phyloP scores from a whole-genome alignment of 2,329 filamentous ascomycete species.

The Pseudogymnoascus sp. region DNA sequence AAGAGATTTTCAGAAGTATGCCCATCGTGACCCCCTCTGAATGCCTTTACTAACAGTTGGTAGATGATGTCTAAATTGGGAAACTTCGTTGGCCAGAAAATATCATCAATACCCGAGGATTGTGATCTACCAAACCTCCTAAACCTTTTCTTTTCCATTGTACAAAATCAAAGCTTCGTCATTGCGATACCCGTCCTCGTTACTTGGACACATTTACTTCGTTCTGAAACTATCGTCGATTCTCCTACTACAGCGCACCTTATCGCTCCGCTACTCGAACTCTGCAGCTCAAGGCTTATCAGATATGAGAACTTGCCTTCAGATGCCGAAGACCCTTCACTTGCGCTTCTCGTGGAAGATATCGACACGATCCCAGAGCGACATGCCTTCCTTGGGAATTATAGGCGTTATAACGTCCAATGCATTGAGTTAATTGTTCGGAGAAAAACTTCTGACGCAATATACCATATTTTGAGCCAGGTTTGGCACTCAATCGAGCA shows the following conservation, averaged over 20 bases:
- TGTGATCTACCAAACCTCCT: conserved; percentile 68
- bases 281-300: conserved; percentile 73
- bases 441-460: conserved; percentile 72
- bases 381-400: conserved; percentile 92
- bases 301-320: conserved; percentile 82
- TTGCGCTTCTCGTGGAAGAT: conserved; percentile 80
- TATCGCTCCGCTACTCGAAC: conserved; percentile 69
- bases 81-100: conserved; percentile 73
- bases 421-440: conserved; percentile 82
- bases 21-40: neutral
- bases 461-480: conserved; percentile 75
- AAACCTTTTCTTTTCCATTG: conserved; percentile 66
- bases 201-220: conserved; percentile 77
- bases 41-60: conserved; percentile 8
- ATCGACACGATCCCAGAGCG: conserved; percentile 90
- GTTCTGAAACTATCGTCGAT: conserved; percentile 59
- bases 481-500: conserved; percentile 66
- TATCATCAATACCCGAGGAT: conserved; percentile 52
- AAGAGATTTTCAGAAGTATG: conserved; percentile 89
- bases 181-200: conserved; percentile 90
- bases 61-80: conserved; percentile 80
- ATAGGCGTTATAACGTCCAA: conserved; percentile 78
- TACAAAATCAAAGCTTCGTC: conserved; percentile 77
- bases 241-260: conserved; percentile 51
- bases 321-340: conserved; percentile 69